A percentile compares a stretch with the other conserved stretches of the same genome.
Evolutionary conservation across 2,329 filamentous ascomycete species (phyloP).

Genomic region (Ceratocystis cubensis): DNA sequence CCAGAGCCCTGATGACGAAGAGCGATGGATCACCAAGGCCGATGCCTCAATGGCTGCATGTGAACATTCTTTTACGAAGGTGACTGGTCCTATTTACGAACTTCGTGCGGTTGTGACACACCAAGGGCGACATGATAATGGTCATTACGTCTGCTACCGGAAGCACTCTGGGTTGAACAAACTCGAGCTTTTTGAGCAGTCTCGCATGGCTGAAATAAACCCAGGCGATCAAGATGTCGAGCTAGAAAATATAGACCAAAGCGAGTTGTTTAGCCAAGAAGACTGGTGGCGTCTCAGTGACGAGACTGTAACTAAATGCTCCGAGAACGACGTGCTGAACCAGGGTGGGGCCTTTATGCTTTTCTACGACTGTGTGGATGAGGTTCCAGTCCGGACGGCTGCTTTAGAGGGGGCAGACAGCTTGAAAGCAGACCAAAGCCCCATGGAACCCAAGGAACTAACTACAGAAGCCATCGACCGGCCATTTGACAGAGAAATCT

Average conservation of each 20-base stretch:
- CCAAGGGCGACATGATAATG: slow-evolving; percentile 82
- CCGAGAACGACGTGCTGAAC: slow-evolving; percentile 58
- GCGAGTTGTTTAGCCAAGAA: slow-evolving; percentile 20
- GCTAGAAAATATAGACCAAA: slow-evolving; percentile 16
- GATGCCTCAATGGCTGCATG: slow-evolving; percentile 60
- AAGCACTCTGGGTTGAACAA: slow-evolving; percentile 38
- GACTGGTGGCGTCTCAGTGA: slow-evolving; percentile 86
- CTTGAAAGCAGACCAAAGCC: background rate
- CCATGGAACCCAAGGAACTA: background rate
- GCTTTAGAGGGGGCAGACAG: slow-evolving; percentile 21
- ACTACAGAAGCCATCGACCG: background rate
- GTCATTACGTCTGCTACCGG: slow-evolving; percentile 87
- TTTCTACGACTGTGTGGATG: slow-evolving; percentile 72
- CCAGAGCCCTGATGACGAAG: slow-evolving; percentile 30
- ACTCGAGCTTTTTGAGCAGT: slow-evolving; percentile 7
- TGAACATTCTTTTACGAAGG: slow-evolving; percentile 36
- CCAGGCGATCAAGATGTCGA: slow-evolving; percentile 19
- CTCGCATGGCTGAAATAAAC: slow-evolving; percentile 20
- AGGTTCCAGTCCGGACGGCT: slow-evolving; percentile 34
- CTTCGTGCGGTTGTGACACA: slow-evolving; percentile 78
- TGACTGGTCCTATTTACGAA: slow-evolving; percentile 54
- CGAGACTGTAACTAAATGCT: slow-evolving; percentile 63
- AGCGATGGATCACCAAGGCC: slow-evolving; percentile 60
- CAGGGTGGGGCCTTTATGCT: slow-evolving; percentile 91
- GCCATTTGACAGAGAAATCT: background rate